Conservation (phyloP, 2,329 filamentous ascomycete species). For the Xylariaceae sp. region DNA sequence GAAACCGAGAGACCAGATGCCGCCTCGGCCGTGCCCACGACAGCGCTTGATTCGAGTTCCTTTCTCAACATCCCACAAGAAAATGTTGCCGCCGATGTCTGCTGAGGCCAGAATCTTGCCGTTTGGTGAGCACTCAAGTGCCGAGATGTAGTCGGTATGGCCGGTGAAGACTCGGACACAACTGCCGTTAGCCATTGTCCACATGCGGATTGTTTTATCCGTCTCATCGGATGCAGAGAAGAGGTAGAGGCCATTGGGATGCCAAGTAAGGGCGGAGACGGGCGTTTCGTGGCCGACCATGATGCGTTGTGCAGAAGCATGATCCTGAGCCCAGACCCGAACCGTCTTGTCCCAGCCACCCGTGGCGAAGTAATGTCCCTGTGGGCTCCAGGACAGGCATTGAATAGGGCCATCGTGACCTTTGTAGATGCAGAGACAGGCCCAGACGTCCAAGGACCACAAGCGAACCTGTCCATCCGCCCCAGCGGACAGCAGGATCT, state of each 20-base stretch:
- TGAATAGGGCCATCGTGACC: slow-evolving; percentile 87
- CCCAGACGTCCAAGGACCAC: slow-evolving; percentile 89
- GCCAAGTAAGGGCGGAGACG: slow-evolving; percentile 89
- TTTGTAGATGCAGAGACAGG: slow-evolving; percentile 91
- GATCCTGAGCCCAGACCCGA: slow-evolving; percentile 87
- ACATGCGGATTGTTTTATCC: slow-evolving; percentile 94
- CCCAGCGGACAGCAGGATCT: slow-evolving; percentile 81
- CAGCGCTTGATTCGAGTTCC: slow-evolving; percentile 86
- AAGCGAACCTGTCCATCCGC: slow-evolving; percentile 84
- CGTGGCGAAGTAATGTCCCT: slow-evolving; percentile 91
- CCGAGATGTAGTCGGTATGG: slow-evolving; percentile 81
- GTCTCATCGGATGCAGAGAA: slow-evolving; percentile 85
- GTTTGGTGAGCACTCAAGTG: slow-evolving; percentile 79
- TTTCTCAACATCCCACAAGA: slow-evolving; percentile 90
- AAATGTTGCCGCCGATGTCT: slow-evolving; percentile 82
- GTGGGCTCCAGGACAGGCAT: slow-evolving; percentile 84
- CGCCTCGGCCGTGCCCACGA: slow-evolving; percentile 87
- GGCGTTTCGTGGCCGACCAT: slow-evolving; percentile 90
- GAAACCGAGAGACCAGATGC: slow-evolving; percentile 91
- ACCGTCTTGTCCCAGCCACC: slow-evolving; percentile 86
- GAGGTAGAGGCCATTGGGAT: slow-evolving; percentile 88
- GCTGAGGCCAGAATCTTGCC: slow-evolving; percentile 89
- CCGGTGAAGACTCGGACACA: slow-evolving; percentile 90
- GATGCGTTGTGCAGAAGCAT: slow-evolving; percentile 82
- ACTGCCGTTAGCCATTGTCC: slow-evolving; percentile 82